Conservation (phyloP, 2,329 filamentous ascomycete genomes). For the Neofusicoccum parvum region DNA sequence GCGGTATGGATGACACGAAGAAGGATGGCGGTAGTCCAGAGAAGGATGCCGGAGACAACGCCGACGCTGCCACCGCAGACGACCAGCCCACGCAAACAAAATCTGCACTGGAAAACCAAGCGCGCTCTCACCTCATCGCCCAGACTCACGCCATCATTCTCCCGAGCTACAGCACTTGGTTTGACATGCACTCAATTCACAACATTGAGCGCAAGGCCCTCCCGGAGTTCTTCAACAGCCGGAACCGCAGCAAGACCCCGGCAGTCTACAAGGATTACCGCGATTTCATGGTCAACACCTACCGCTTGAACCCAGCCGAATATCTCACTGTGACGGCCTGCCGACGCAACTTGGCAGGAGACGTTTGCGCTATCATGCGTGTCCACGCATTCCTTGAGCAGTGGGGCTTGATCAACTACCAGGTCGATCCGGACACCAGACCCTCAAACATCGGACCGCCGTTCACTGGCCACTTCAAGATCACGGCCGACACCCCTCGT, state of each 20-base stretch:
- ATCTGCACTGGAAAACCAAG: slow-evolving; percentile 78
- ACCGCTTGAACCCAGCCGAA: slow-evolving; percentile 91
- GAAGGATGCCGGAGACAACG: slow-evolving; percentile 32
- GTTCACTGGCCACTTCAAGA: slow-evolving; percentile 95
- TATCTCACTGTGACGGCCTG: slow-evolving; percentile 98
- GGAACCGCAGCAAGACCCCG: slow-evolving; percentile 96
- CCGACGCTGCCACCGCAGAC: slow-evolving; percentile 47
- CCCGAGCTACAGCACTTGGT: slow-evolving; percentile 97
- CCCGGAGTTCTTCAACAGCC: slow-evolving; percentile 97
- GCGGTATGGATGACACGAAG: slow-evolving; percentile 41
- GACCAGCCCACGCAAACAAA: slow-evolving; percentile 70
- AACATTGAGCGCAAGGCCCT: slow-evolving; percentile 91
- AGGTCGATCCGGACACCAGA: slow-evolving; percentile 95
- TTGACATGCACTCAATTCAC: slow-evolving; percentile 94
- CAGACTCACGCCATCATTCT: slow-evolving; percentile 96
- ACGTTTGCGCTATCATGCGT: slow-evolving; percentile 98
- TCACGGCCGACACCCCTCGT: slow-evolving; percentile 92
- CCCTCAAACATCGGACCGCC: slow-evolving; percentile 95
- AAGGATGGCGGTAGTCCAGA: slow-evolving; percentile 33
- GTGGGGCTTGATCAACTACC: slow-evolving; percentile 98
- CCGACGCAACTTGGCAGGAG: slow-evolving; percentile 88
- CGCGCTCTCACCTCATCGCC: slow-evolving; percentile 86
- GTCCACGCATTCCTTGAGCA: slow-evolving; percentile 97
- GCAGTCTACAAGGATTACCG: slow-evolving; percentile 98
- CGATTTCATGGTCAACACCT: slow-evolving; percentile 99